Percentiles rank a stretch among this genome's conserved stretches.
These are phyloP conservation scores for Thymus mandschuricus DNA, from an alignment of 257 asterid genomes.

Conservation along the genomic window DNA sequence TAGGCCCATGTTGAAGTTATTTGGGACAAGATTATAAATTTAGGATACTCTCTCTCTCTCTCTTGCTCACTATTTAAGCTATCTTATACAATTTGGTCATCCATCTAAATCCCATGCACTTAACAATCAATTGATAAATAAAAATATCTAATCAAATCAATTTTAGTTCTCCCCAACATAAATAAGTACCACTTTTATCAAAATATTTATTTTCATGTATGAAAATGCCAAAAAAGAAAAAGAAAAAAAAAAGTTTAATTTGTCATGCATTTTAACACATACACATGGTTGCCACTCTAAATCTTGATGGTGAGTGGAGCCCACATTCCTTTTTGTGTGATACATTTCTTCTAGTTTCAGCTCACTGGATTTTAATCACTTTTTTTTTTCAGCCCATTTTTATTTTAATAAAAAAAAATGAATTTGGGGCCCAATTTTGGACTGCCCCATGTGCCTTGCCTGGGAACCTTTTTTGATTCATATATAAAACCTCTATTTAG, in stretches of 20 bases:
- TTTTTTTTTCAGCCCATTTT: not conserved
- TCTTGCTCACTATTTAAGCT: conserved; percentile 32
- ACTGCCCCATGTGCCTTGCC: conserved; percentile 46
- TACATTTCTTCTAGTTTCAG: conserved; percentile 34
- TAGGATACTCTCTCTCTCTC: conserved; percentile 10
- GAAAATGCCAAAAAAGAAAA: not conserved
- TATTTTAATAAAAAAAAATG: not conserved
- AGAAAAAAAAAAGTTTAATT: not conserved
- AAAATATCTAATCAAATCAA: conserved; percentile 14
- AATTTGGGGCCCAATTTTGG: conserved; percentile 36
- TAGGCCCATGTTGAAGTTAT: conserved; percentile 29
- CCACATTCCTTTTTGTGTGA: conserved; percentile 33
- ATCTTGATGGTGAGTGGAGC: conserved; percentile 34
- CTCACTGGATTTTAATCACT: conserved; percentile 36
- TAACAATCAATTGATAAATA: conserved; percentile 3
- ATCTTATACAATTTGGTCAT: conserved; percentile 21
- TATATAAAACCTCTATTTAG: conserved; percentile 30
- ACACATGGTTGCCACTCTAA: conserved; percentile 45
- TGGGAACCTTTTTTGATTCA: conserved; percentile 19
- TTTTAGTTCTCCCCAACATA: not conserved
- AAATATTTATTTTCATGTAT: not conserved
- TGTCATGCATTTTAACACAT: conserved; percentile 32
- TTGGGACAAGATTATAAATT: conserved; percentile 25
- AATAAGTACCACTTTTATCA: conserved; percentile 28
- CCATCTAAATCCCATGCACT: conserved; percentile 22